Base-by-base conservation (phyloP, 2,329 filamentous ascomycete species). In the Anisogramma anomala region DNA sequence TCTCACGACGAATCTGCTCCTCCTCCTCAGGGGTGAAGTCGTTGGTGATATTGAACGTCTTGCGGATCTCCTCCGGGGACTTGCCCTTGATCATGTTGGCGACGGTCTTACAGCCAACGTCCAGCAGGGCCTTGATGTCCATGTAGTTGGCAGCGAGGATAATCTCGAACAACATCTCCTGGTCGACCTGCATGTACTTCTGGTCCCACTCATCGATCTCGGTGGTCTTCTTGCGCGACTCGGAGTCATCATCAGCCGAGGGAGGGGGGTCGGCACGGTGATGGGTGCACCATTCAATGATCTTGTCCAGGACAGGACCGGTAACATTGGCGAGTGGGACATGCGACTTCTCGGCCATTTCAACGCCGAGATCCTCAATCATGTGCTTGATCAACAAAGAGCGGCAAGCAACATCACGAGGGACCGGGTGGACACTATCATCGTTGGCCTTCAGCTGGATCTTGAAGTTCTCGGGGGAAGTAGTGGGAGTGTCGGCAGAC, bases 41-140 rank as follows among this genome's bases (percentile, higher is more conserved):
- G 56, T 98, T 98, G 57, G 93, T 91, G 57, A 98, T 98, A 69
- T 98, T 98, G 72, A 98, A 98, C 0, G 91, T 98, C 74, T 96
- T 98, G 38, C 91, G 84, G 56, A 98, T 98, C 70, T 98, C 91
- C 62, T 98, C 91, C 3, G 91, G 91, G 0, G 87, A 94, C 74
- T 98, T 98, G 68, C 91, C 91, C 83, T 98, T 98, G 73, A 98
- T 98, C 91, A 98, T 98, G 68, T 98, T 98, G 48, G 91, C 91
- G 13, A 98, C 91, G 0, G 91, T 98, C 77, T 98, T 98, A 78
- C 91, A 98, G 48, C 91, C 91, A 46, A 96, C 89, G 51, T 98
- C 91, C 20, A 98, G 81, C 1, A 98, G 82, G 1, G 87, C 83
- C 75, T 96, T 98, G 71, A 98, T 98, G 53, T 98, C 91, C 46